Conservation (phyloP, 2,329 filamentous ascomycete species). For the Neofusicoccum sp. region DNA sequence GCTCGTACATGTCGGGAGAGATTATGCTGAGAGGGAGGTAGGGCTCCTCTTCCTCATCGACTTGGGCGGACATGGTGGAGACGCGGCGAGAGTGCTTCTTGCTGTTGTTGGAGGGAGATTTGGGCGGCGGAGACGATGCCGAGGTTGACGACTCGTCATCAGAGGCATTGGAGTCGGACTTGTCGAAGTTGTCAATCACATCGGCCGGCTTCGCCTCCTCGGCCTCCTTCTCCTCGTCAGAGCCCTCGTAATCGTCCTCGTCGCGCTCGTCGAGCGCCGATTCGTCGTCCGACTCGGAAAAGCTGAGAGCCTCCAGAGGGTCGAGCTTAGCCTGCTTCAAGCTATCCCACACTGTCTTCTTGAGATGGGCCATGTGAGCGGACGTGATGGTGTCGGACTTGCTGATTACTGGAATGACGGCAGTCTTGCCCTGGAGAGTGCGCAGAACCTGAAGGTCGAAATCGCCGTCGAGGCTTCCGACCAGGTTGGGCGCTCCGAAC, state of each 20-base stretch:
- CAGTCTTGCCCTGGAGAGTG: slow-evolving; percentile 87
- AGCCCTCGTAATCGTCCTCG: slow-evolving; percentile 45
- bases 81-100: slow-evolving; percentile 38
- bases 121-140: slow-evolving; percentile 32
- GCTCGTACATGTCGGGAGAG: slow-evolving; percentile 88
- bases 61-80: slow-evolving; percentile 37
- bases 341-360: slow-evolving; percentile 85
- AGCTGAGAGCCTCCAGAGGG: slow-evolving; percentile 78
- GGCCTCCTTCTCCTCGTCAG: slow-evolving; percentile 29
- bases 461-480: slow-evolving; percentile 78
- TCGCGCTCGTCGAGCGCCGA: slow-evolving; percentile 50
- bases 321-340: slow-evolving; percentile 84
- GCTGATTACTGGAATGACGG: slow-evolving; percentile 89
- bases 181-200: slow-evolving; percentile 38
- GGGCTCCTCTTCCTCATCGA: slow-evolving; percentile 49
- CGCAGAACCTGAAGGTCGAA: slow-evolving; percentile 88
- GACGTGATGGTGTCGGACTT: slow-evolving; percentile 97
- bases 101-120: slow-evolving; percentile 30
- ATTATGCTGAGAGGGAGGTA: slow-evolving; percentile 89
- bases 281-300: slow-evolving; percentile 63
- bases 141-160: slow-evolving; percentile 34
- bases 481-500: slow-evolving; percentile 35
- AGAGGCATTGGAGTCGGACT: slow-evolving; percentile 35
- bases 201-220: slow-evolving; percentile 23
- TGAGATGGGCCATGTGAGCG: slow-evolving; percentile 87